phyloP scores from a whole-genome alignment of 257 asterid species.

The Datura wrightii region DNA sequence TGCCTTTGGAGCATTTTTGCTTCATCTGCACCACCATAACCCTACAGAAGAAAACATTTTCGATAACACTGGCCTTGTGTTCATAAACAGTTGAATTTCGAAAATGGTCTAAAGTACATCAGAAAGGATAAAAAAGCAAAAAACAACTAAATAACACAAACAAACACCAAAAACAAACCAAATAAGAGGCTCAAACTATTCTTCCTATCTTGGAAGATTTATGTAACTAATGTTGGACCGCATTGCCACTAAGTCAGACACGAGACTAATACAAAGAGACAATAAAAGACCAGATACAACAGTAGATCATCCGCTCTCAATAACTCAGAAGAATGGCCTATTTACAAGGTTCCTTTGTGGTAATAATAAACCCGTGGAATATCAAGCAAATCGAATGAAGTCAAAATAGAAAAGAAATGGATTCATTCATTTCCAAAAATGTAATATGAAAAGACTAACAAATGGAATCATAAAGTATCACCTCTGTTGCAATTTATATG shows the following conservation, averaged over 20 bases:
- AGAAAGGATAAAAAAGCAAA: background rate
- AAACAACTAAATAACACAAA: conserved; percentile 1
- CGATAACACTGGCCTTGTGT: background rate
- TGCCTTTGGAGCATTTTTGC: conserved; percentile 91
- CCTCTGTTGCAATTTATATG: background rate
- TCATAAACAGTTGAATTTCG: background rate
- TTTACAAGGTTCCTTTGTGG: background rate
- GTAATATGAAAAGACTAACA: background rate
- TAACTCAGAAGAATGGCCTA: background rate
- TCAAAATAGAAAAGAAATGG: background rate
- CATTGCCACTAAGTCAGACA: background rate
- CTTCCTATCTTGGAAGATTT: background rate
- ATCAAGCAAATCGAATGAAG: background rate
- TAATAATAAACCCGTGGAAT: background rate
- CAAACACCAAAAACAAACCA: background rate
- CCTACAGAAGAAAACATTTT: conserved; percentile 45
- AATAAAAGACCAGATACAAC: background rate
- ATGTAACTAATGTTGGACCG: background rate
- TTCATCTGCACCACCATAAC: conserved; percentile 95
- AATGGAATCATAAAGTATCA: background rate
- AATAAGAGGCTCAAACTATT: background rate
- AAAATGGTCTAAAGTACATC: background rate
- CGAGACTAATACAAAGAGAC: background rate
- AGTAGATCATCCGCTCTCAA: background rate
- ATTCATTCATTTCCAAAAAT: background rate